A percentile compares a stretch with the other conserved stretches of the same genome.
Conservation (phyloP, 2,329 filamentous ascomycete genomes). For the Fusarium ambrosium region DNA sequence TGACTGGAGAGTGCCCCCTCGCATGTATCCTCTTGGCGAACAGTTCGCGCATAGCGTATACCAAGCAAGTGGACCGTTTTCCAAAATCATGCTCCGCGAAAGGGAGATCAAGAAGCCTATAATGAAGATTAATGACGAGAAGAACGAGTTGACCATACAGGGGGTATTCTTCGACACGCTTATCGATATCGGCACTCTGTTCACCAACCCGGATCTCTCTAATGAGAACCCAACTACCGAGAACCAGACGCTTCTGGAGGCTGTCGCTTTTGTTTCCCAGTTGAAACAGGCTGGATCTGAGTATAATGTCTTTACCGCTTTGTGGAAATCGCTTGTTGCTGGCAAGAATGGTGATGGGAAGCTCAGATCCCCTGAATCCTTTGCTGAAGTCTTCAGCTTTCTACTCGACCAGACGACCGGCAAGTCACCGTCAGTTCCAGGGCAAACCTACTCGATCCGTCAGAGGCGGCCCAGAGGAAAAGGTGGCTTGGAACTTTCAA, state of each 20-base stretch:
- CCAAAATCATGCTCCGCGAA: neutral
- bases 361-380: neutral
- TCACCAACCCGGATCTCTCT: neutral
- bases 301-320: neutral
- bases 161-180: neutral
- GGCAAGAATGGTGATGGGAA: neutral
- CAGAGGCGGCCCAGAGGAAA: neutral
- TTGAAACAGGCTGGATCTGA: too few species aligned
- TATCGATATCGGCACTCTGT: neutral
- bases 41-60: neutral
- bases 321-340: neutral
- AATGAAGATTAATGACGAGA: neutral
- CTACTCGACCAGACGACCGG: neutral
- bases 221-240: neutral
- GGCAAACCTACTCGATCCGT: neutral
- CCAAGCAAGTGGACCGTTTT: neutral
- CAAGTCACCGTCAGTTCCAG: neutral
- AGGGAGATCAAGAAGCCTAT: neutral
- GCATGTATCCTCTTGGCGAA: neutral
- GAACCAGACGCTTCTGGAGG: neutral
- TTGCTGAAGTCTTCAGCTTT: neutral
- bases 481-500: neutral
- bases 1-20: neutral
- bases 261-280: neutral
- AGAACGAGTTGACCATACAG: neutral